Conservation (phyloP, 441 rosid genomes). For the Macaranga tanarius region DNA sequence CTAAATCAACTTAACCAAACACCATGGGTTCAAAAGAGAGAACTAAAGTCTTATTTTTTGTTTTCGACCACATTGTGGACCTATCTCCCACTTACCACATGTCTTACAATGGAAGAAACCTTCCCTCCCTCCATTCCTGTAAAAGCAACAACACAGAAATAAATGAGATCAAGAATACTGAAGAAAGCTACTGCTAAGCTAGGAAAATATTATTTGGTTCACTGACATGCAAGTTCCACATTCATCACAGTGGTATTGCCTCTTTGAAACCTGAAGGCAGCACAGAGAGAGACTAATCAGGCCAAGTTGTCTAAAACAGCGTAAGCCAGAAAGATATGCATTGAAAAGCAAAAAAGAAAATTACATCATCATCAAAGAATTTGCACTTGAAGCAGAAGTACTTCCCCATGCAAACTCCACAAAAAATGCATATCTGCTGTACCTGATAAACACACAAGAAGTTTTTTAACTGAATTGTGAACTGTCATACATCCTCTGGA, state of each 20-base stretch:
- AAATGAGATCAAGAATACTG: background rate
- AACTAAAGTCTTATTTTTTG: background rate
- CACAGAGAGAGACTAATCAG: background rate
- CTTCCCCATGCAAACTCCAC: conserved; percentile 81
- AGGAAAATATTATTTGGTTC: no score
- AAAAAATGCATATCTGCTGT: conserved; percentile 54
- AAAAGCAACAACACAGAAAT: conserved; percentile 22
- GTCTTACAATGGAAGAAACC: conserved; percentile 67
- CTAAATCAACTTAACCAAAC: no score
- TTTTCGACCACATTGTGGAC: background rate
- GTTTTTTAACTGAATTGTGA: no score
- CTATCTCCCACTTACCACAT: conserved; percentile 51
- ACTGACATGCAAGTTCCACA: conserved; percentile 69
- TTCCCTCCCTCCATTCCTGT: conserved; percentile 69
- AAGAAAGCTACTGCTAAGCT: no score
- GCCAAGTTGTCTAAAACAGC: background rate
- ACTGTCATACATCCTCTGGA: no score
- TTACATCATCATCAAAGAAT: conserved; percentile 78
- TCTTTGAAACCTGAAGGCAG: conserved; percentile 52
- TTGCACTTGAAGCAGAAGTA: conserved; percentile 73
- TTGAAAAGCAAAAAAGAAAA: conserved; percentile 1
- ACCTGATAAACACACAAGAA: conserved; percentile 40
- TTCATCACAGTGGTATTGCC: conserved; percentile 68
- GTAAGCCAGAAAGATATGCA: background rate
- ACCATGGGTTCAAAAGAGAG: background rate